Base-by-base conservation (phyloP, 345 rosid genomes). In the Diplotaxis tenuifolia region DNA sequence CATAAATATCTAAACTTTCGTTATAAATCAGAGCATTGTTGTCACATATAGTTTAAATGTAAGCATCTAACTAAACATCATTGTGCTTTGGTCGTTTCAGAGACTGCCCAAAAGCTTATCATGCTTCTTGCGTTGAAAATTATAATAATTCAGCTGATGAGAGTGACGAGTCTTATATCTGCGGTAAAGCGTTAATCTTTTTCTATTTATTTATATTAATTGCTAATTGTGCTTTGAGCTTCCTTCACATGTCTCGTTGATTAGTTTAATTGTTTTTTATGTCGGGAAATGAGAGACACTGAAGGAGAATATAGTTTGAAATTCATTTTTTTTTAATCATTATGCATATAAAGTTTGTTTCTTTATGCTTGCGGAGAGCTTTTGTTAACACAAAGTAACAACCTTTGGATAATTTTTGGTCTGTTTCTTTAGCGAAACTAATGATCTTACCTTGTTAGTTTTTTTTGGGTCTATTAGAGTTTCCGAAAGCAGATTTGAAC, bases 61-160 rank as follows among this genome's bases (percentile, higher is more conserved):
- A 55, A 16, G 16, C 16, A 47, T 52, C 20, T 59, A 14, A 4
- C 25, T 52, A 6, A 9, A 2, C 0, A 59, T 67, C 42, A 23
- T 9, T 28, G 42, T 66, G 62, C 0, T 65, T 5, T 65, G 68
- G 15, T 52, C 64, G 3, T 54, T 55, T 47, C 81, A 78, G 81
- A 71, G 71, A 27, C 16, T 78, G 78, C 55, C 54, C 70, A 3
- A 78, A 78, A 78, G 81, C 70, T 25, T 78, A 73, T 57, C 81
- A 73, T 63, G 75, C 55, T 1, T 3, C 14, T 28, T 78, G 81
- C 47, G 4, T 73, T 15, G 67, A 3, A 28, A 62, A 62, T 28
- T n/a, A n/a, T n/a, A 75, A 29, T 3, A 32, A 6, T 12, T 5
- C 49, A 38, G 65, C 5, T 14, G 29, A 4, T 50, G 53, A 8